Evolutionary conservation across 139 green algal species (phyloP), one percentile per base, ranked within the genome.

Genomic region (Coelastrella sp.): DNA sequence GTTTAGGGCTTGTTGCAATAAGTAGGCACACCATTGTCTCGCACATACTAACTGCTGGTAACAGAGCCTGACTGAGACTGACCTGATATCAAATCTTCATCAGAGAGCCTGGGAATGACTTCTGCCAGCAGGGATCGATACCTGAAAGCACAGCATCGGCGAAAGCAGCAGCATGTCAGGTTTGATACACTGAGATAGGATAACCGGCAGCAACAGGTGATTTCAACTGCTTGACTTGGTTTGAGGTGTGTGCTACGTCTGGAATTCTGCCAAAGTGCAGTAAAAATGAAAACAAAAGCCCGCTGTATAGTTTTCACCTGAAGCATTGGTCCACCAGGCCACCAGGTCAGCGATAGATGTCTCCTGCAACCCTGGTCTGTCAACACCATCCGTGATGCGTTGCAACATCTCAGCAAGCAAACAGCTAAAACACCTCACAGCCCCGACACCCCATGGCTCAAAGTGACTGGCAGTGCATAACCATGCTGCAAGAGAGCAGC

Each of bases 331-430:
- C 89, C 10, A 87, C 91, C 32, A 47, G 32, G 32, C 32, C 32
- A 47, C 32, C 89, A 96, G 80, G 64, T 96, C 94, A 0, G 59
- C 60, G 7, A 96, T 87, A 59, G 92, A 91, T 0, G 88, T 85
- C 80, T 96, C 92, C 17, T 91, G 83, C 80, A 95, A 78, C 5
- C 68, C 89, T 5, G 87, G 23, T 3, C 89, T 85, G n/a, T 93
- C 93, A 0, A 64, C 73, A 7, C 80, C 80, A 11, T 71, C 58
- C 20, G 59, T 75, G 22, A 89, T 61, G 7, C 80, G 88, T 56
- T 61, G 80, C 71, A 88, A 47, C 88, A 91, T 1, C 32, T 1
- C 0, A 47, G 32, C 32, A 47, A 1, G 1, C 1, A 47, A 47
- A 47, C 1, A 47, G 32, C 32, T 47, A 1, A 0, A 47, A 47